These are phyloP conservation scores for Albifimbria verrucaria DNA, from an alignment of 2,329 filamentous ascomycete genomes.

Conservation along the genomic window DNA sequence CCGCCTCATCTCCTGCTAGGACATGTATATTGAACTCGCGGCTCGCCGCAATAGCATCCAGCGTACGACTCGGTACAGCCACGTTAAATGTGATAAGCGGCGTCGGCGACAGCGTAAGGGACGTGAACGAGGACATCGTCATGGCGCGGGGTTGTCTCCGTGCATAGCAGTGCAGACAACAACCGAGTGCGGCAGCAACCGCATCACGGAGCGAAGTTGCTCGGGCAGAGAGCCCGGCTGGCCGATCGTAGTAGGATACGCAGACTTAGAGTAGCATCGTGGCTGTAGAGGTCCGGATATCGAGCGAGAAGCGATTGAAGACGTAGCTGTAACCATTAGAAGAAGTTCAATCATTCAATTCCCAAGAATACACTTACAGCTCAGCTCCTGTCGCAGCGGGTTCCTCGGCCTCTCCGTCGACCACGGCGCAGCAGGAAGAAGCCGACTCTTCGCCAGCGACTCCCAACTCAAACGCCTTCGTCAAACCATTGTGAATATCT, in stretches of 20 bases:
- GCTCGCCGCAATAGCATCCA: constrained; percentile 44
- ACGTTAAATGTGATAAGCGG: constrained; percentile 58
- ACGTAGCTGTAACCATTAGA: neutral
- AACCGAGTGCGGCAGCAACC: constrained; percentile 50
- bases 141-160: constrained; percentile 41
- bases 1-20: constrained; percentile 42
- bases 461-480: neutral
- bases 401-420: neutral
- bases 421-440: neutral
- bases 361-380: neutral
- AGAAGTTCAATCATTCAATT: neutral
- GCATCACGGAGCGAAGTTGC: constrained; percentile 50
- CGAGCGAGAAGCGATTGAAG: neutral
- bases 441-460: neutral
- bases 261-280: constrained; percentile 26
- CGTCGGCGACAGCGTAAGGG: constrained; percentile 47
- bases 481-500: neutral
- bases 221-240: constrained; percentile 34
- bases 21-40: constrained; percentile 54
- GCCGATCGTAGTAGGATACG: constrained; percentile 25
- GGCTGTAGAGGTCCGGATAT: constrained; percentile 4
- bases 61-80: constrained; percentile 51
- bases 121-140: constrained; percentile 60
- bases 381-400: neutral
- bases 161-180: constrained; percentile 52